These are phyloP conservation scores for Chalciporus pseudorubinellus DNA, from an alignment of 768 basidiomycete species.

Conservation along the genomic window DNA sequence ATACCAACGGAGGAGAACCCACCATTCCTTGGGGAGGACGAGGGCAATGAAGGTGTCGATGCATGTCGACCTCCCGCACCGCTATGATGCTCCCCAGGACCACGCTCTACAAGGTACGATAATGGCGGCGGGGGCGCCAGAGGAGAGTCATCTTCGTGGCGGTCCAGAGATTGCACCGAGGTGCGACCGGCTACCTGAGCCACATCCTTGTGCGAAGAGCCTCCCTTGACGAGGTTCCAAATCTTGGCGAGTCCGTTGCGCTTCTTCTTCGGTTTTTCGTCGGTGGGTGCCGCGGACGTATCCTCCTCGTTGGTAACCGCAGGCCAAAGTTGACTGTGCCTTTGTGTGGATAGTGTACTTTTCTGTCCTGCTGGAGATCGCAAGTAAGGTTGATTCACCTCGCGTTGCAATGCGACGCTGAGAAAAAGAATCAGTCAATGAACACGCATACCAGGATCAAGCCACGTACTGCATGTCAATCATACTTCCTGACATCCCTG, in stretches of 20 bases:
- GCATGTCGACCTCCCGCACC: constrained; percentile 49
- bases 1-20: constrained; percentile 56
- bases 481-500: constrained; percentile 85
- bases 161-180: constrained; percentile 38
- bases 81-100: constrained; percentile 51
- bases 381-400: constrained; percentile 38
- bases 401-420: constrained; percentile 78
- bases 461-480: constrained; percentile 85
- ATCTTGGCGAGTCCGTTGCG: constrained; percentile 76
- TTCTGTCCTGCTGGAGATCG: constrained; percentile 36
- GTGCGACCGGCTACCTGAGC: constrained; percentile 27
- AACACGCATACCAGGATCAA: constrained; percentile 9
- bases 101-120: constrained; percentile 73
- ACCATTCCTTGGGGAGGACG: constrained; percentile 53
- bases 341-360: constrained; percentile 33
- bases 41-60: constrained; percentile 67
- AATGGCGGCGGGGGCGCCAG: constrained; percentile 89
- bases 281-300: constrained; percentile 21
- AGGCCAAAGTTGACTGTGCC: constrained; percentile 56
- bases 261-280: constrained; percentile 70
- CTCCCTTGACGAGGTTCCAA: constrained; percentile 73
- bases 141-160: constrained; percentile 66
- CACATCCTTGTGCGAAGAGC: constrained; percentile 42
- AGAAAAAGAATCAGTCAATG: constrained; percentile 6
- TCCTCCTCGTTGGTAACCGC: constrained; percentile 36